Percentiles rank a stretch among this genome's conserved stretches.
These are phyloP conservation scores for Monosporascus cannonballus DNA, from an alignment of 2,329 filamentous ascomycete species.

Conservation along the genomic window DNA sequence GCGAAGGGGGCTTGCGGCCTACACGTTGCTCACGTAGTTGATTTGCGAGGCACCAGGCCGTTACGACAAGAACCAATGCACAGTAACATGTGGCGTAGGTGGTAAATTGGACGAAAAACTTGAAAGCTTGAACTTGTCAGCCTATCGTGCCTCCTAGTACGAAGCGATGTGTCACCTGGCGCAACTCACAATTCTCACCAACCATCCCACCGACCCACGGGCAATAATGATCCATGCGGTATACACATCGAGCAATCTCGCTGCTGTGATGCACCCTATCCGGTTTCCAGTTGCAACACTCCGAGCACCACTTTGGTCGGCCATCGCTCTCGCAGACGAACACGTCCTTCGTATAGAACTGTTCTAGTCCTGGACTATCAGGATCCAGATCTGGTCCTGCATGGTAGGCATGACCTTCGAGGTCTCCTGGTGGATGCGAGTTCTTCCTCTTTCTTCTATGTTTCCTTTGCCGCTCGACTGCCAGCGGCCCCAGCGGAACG, in stretches of 20 bases:
- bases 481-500: conserved; percentile 54
- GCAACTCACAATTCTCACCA: conserved; percentile 61
- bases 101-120: conserved; percentile 88
- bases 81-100: conserved; percentile 67
- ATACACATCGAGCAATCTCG: conserved; percentile 73
- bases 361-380: conserved; percentile 64
- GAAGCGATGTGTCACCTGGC: too few species aligned
- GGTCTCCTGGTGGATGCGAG: conserved; percentile 17
- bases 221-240: conserved; percentile 93
- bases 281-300: conserved; percentile 80
- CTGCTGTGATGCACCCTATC: conserved; percentile 84
- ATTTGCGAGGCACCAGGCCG: conserved; percentile 58
- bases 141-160: background rate
- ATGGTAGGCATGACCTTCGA: conserved; percentile 29
- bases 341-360: conserved; percentile 75
- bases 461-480: conserved; percentile 21
- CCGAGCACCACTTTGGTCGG: conserved; percentile 78
- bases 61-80: conserved; percentile 54
- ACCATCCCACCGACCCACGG: conserved; percentile 96
- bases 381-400: conserved; percentile 39
- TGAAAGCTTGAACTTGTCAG: conserved; percentile 55
- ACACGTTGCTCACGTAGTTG: conserved; percentile 34
- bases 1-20: conserved; percentile 28
- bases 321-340: conserved; percentile 82
- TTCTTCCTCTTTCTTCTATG: conserved; percentile 19